Evolutionary conservation across 2,329 filamentous ascomycete genomes (phyloP).

Genomic region (Pseudopithomyces chartarum): DNA sequence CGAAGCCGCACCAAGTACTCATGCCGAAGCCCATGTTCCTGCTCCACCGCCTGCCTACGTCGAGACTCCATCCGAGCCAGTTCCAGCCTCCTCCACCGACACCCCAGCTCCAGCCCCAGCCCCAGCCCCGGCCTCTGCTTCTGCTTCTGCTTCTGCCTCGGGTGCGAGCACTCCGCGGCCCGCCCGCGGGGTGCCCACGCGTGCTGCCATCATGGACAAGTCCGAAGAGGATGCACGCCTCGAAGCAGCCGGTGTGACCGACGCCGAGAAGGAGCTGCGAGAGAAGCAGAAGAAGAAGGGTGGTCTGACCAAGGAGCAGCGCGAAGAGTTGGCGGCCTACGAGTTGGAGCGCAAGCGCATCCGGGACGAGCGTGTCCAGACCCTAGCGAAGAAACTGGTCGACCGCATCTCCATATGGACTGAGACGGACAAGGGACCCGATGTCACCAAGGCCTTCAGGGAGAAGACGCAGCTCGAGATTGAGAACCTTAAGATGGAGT

Average conservation of each 20-base stretch:
- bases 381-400: constrained; percentile 79
- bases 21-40: constrained; percentile 36
- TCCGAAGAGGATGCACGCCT: constrained; percentile 77
- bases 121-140: constrained; percentile 25
- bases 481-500: constrained; percentile 99
- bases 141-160: constrained; percentile 46
- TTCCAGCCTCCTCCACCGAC: constrained; percentile 23
- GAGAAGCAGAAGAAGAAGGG: constrained; percentile 90
- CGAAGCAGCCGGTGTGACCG: constrained; percentile 67
- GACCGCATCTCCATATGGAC: constrained; percentile 95
- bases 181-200: constrained; percentile 67
- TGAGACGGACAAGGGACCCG: constrained; percentile 86
- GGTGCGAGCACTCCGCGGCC: constrained; percentile 57
- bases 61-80: constrained; percentile 53
- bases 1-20: constrained; percentile 43
- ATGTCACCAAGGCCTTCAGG: constrained; percentile 87
- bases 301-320: constrained; percentile 86
- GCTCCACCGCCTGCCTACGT: constrained; percentile 41
- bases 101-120: constrained; percentile 31
- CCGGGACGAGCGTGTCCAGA: constrained; percentile 88
- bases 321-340: constrained; percentile 85
- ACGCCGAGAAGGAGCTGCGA: constrained; percentile 75
- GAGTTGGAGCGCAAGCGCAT: constrained; percentile 83
- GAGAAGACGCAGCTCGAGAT: constrained; percentile 94
- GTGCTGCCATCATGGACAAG: constrained; percentile 86